A percentile compares a stretch with the other conserved stretches of the same genome.
These are phyloP conservation scores for Daldinia loculata DNA, from an alignment of 495 filamentous ascomycete genomes.

Conservation along the genomic window DNA sequence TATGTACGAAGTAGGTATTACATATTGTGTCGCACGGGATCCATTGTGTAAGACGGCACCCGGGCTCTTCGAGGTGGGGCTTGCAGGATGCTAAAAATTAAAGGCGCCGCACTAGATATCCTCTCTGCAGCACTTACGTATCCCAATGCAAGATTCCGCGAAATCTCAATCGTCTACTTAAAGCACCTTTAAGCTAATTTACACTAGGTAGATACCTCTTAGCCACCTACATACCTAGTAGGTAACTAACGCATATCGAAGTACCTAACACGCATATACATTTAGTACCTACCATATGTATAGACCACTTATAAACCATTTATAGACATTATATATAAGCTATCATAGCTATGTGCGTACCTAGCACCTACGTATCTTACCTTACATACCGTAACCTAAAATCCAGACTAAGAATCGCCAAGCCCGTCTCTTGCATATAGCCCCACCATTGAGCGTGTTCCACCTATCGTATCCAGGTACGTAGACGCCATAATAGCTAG, in stretches of 20 bases:
- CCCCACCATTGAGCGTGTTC: slow-evolving; percentile 19
- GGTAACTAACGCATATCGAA: background rate
- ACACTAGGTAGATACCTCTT: background rate
- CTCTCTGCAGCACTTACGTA: slow-evolving; percentile 44
- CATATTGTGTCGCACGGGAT: background rate
- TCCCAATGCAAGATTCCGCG: slow-evolving; percentile 48
- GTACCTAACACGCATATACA: background rate
- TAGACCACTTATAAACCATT: background rate
- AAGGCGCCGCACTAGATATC: slow-evolving; percentile 33
- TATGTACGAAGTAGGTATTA: slow-evolving; percentile 13
- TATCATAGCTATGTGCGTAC: too few species aligned
- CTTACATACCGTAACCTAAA: slow-evolving; percentile 41
- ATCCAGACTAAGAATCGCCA: slow-evolving; percentile 39
- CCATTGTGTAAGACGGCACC: slow-evolving; percentile 39
- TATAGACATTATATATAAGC: background rate
- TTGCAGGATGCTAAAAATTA: slow-evolving; percentile 35
- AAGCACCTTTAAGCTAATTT: background rate
- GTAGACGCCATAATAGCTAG: slow-evolving; percentile 24
- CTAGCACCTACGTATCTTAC: slow-evolving; percentile 16
- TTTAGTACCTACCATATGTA: background rate
- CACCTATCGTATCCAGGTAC: slow-evolving; percentile 33
- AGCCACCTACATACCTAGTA: background rate
- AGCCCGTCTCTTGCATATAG: slow-evolving; percentile 43
- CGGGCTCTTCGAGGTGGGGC: slow-evolving; percentile 39
- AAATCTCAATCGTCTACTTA: slow-evolving; percentile 34